A percentile compares a stretch with the other conserved stretches of the same genome.
phyloP scores from a whole-genome alignment of 2,329 filamentous ascomycete species.

The Botryotinia calthae region DNA sequence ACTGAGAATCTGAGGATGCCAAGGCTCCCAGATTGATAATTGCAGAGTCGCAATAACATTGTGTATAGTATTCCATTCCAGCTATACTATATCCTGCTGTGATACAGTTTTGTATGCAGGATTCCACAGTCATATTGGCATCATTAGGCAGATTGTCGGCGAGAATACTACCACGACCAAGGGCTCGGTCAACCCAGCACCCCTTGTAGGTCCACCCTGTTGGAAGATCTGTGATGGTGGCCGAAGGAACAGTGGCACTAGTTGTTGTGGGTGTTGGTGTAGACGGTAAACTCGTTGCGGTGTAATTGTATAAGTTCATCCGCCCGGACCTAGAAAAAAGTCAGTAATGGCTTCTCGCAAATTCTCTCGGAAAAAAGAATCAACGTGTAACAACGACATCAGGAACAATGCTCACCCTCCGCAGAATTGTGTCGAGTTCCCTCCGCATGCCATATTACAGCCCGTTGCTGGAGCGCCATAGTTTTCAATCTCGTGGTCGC shows the following conservation, averaged over 20 bases:
- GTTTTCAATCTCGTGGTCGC: constrained; percentile 23
- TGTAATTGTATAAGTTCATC: constrained; percentile 30
- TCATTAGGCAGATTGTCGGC: constrained; percentile 21
- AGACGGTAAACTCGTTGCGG: constrained; percentile 20
- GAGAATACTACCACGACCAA: constrained; percentile 28
- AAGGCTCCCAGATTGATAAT: constrained; percentile 30
- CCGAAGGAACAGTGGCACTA: constrained; percentile 11
- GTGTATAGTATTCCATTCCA: constrained; percentile 39
- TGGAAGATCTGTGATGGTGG: constrained; percentile 27
- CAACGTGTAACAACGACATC: neutral
- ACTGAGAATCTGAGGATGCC: constrained; percentile 39
- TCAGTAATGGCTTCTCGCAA: neutral
- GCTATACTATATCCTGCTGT: constrained; percentile 33
- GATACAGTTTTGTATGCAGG: constrained; percentile 38
- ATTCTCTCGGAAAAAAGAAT: neutral
- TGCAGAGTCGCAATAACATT: constrained; percentile 36
- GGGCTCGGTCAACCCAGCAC: constrained; percentile 30
- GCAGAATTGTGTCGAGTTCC: constrained; percentile 37
- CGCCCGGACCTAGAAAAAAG: constrained; percentile 20
- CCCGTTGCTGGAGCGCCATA: constrained; percentile 18
- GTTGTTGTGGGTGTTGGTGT: constrained; percentile 16
- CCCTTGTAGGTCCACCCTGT: constrained; percentile 30
- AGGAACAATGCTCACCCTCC: constrained; percentile 29
- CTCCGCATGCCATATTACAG: constrained; percentile 33
- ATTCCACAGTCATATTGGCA: constrained; percentile 27